phyloP scores from a whole-genome alignment of 306 rosid genomes.

The Sechiopsis laciniata region DNA sequence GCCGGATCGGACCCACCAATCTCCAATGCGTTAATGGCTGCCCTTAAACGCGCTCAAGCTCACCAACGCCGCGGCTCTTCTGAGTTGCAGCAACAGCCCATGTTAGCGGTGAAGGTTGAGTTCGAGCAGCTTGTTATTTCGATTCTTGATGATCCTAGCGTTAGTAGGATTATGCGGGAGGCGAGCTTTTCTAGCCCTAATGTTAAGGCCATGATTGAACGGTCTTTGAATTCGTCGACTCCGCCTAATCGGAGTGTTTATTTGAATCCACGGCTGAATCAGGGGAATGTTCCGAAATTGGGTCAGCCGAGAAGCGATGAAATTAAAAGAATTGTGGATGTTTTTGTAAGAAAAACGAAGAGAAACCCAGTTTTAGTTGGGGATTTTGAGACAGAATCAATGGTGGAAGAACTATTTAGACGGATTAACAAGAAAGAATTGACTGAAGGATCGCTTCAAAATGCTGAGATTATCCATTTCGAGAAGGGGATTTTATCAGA shows the following conservation, averaged over 20 bases:
- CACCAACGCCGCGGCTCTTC: slow-evolving; percentile 96
- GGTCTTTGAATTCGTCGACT: slow-evolving; percentile 46
- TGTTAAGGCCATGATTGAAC: slow-evolving; percentile 73
- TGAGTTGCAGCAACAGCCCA: slow-evolving; percentile 92
- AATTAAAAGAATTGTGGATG: slow-evolving; percentile 51
- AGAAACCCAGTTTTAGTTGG: slow-evolving; percentile 88
- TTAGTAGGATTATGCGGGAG: slow-evolving; percentile 89
- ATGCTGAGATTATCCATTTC: slow-evolving; percentile 54
- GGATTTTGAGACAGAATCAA: slow-evolving; percentile 75
- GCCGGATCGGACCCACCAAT: slow-evolving; percentile 70
- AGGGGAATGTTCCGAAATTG: slow-evolving; percentile 40
- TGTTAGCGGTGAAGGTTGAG: slow-evolving; percentile 87
- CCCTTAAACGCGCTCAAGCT: slow-evolving; percentile 88
- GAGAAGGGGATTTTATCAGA: slow-evolving; percentile 57
- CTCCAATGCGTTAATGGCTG: slow-evolving; percentile 93
- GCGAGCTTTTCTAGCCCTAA: slow-evolving; percentile 94
- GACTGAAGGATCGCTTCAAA: slow-evolving; percentile 31
- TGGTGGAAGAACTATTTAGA: slow-evolving; percentile 54
- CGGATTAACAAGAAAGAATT: slow-evolving; percentile 54
- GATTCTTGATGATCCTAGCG: slow-evolving; percentile 93
- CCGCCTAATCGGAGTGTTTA: slow-evolving; percentile 49
- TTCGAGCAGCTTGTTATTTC: slow-evolving; percentile 90
- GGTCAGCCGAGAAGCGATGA: slow-evolving; percentile 56
- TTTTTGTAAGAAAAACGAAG: slow-evolving; percentile 54
- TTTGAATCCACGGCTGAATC: slow-evolving; percentile 71